Conservation (phyloP, 106 monocot species). For the Agapanthus africanus region DNA sequence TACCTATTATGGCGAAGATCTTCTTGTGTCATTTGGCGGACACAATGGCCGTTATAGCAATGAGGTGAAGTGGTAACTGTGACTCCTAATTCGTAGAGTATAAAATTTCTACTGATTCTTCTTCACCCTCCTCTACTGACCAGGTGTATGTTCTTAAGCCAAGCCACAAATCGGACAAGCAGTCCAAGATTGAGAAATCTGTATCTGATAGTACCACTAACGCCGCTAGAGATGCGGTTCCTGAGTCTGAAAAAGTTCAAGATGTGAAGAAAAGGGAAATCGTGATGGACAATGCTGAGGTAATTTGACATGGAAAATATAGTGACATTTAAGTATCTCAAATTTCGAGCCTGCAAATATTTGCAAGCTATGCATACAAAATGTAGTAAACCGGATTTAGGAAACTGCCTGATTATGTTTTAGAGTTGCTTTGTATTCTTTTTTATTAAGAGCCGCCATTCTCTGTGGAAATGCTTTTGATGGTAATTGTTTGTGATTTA, state of each 20-base stretch:
- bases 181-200: slow-evolving; percentile 34
- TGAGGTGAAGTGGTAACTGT: slow-evolving; percentile 41
- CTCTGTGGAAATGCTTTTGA: too few relatives aligned
- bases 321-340: not conserved
- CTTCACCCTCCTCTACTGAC: slow-evolving; percentile 4
- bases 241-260: slow-evolving; percentile 48
- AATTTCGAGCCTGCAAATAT: not conserved
- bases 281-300: slow-evolving; percentile 40
- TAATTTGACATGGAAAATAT: not conserved
- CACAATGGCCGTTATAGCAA: slow-evolving; percentile 92
- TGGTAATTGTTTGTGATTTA: not conserved
- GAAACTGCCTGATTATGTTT: not conserved
- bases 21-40: slow-evolving; percentile 92
- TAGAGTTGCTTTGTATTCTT: not conserved
- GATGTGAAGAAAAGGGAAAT: slow-evolving; percentile 57
- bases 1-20: slow-evolving; percentile 76
- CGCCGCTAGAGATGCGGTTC: slow-evolving; percentile 36
- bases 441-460: too few relatives aligned
- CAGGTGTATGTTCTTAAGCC: slow-evolving; percentile 77
- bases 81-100: not conserved
- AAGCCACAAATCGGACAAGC: slow-evolving; percentile 53
- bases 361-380: not conserved
- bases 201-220: slow-evolving; percentile 37
- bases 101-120: not conserved
- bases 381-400: not conserved